Base-by-base conservation (phyloP, 2,329 filamentous ascomycete species). In the Clarireedia hainanense region DNA sequence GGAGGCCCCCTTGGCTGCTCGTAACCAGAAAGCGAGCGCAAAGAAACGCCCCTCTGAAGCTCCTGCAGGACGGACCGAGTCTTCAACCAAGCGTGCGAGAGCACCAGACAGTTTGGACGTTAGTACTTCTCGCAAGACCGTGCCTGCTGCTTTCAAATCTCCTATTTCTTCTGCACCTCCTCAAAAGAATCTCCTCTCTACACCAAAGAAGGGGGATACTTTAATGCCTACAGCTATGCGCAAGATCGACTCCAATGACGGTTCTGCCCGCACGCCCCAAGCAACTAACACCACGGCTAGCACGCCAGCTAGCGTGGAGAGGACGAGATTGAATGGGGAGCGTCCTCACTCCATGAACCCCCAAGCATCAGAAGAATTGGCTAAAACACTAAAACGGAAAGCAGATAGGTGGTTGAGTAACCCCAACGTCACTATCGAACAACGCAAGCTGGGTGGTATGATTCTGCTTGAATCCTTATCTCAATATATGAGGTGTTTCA, bases 181-280 rank as follows among this genome's bases (percentile, higher is more conserved):
- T n/a, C 60, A 65, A 39, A 68, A 63, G 51, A 60, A 47, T 51
- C 59, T 61, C 14, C 68, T 72, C 26, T 63, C 69, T 14, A 76
- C 75, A 1, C 72, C 75, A 0, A 72, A 71, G 56, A 77, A 73
- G 63, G 72, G 73, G 23, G 56, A 69, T 24, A 60, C 63, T 7
- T 60, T 65, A 48, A 65, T 74, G 69, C 61, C 64, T 62, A 36
- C 64, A 2, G 63, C 66, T 23, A 70, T 72, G 67, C 71, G 72
- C 47, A 70, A 70, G 40, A 67, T 71, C 14, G 73, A 74, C 27
- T 71, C 69, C 5, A 64, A 60, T 12, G 72, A 74, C 52, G 66
- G 65, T 37, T 71, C 75, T 60, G 70, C 66, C 24, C 72, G 68
- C 24, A 73, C 72, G 5, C 72, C 73, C 55, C 60, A 68, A 45